Evolutionary conservation across 805 yeast species (phyloP).

Genomic region (Barnettozyma botsteinii): DNA sequence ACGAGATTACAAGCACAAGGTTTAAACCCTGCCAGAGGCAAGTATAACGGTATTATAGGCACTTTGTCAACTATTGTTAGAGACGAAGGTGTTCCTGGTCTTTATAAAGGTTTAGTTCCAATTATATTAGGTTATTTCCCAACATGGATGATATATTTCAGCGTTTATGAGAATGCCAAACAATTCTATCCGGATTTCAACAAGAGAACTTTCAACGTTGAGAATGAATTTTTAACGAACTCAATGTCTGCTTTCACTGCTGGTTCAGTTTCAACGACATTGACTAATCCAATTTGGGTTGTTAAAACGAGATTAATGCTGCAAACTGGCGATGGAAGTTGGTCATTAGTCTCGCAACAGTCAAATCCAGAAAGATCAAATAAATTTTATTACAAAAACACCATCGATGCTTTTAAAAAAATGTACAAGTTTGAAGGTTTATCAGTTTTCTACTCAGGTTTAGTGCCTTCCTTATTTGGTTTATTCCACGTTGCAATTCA

Average conservation of each 20-base stretch:
- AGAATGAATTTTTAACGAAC: conserved; percentile 34
- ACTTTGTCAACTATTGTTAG: conserved; percentile 59
- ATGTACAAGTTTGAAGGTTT: conserved; percentile 81
- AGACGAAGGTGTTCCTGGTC: conserved; percentile 79
- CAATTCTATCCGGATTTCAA: conserved; percentile 41
- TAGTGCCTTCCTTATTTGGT: conserved; percentile 87
- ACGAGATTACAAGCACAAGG: conserved; percentile 94
- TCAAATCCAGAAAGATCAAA: conserved; percentile 15
- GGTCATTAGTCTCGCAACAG: conserved; percentile 11
- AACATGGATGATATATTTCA: conserved; percentile 94
- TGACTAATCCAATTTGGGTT: conserved; percentile 97
- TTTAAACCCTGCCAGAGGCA: conserved; percentile 7
- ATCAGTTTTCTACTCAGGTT: conserved; percentile 78
- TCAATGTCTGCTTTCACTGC: conserved; percentile 70
- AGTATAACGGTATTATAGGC: conserved; percentile 52
- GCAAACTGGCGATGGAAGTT: conserved; percentile 40
- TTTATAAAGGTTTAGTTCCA: conserved; percentile 90
- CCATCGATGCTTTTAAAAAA: conserved; percentile 74
- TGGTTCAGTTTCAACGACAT: conserved; percentile 77
- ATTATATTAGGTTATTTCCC: conserved; percentile 92
- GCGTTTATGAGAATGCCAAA: conserved; percentile 81
- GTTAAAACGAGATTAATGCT: conserved; percentile 93
- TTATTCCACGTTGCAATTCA: conserved; percentile 92
- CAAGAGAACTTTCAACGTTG: conserved; percentile 14
- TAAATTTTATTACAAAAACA: conserved; percentile 54